Evolutionary conservation across 202 grass and related monocot species (phyloP), one percentile per base, ranked within the genome.

Genomic region (Digitaria exilis): DNA sequence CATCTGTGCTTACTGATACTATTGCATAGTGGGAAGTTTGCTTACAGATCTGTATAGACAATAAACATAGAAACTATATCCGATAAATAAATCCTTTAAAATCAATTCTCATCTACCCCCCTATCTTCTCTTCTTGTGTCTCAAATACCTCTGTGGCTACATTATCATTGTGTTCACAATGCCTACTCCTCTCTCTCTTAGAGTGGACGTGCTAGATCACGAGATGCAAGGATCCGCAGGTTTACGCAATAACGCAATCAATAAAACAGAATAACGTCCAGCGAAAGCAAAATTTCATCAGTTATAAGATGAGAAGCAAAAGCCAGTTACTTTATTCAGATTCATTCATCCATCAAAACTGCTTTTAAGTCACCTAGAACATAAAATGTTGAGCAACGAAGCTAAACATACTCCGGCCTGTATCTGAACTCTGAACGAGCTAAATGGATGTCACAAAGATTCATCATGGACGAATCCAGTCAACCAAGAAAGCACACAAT

Each of bases 311-410:
- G 18, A 3, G 17, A n/a, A 54, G 17, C 51, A 42, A 43, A 41
- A 28, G 9, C 45, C n/a, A 55, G 19, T 1, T 16, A 34, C 5
- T 80, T 86, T 73, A 81, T 86, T 80, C 37, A 69, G 29, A 68
- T 67, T 58, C 77, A 76, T 15, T 16, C 32, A 18, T 30, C 17
- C 32, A 18, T 30, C 17, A 48, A 22, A 46, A 59, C 30, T 68
- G 6, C 15, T 3, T 3, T 39, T 13, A 52, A 62, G 45, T 28
- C 21, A 72, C 48, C 34, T 17, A 37, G 48, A 77, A 34, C 30
- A 58, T 17, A 29, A 31, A 74, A 75, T 7, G 1, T 48, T 37
- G 50, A 45, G 6, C 49, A 58, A 32, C 18, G 4, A 10, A 13
- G 24, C 14, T 17, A 24, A 73, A 52, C 24, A 46, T 28, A 30